phyloP scores from a whole-genome alignment of 805 yeast genomes.

The Pichia phayaonensis region DNA sequence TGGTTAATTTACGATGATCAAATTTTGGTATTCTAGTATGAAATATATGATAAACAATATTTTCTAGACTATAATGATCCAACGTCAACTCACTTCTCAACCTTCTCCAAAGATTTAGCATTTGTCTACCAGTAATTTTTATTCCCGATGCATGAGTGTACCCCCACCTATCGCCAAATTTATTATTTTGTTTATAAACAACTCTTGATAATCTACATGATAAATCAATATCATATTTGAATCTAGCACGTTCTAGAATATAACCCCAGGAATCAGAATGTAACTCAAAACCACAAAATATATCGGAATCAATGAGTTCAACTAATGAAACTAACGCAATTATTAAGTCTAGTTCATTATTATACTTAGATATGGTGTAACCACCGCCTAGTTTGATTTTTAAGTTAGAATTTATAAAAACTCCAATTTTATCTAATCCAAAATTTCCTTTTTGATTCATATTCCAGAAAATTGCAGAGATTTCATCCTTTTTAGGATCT shows the following conservation, averaged over 20 bases:
- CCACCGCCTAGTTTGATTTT: not conserved
- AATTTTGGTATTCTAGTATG: slow-evolving; percentile 65
- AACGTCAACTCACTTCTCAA: slow-evolving; percentile 56
- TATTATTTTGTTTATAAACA: slow-evolving; percentile 38
- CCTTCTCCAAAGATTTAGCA: slow-evolving; percentile 79
- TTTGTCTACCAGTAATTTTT: slow-evolving; percentile 69
- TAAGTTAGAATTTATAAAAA: slow-evolving; percentile 17
- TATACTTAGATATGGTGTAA: slow-evolving; percentile 34
- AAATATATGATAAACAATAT: slow-evolving; percentile 58
- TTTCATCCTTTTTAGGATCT: slow-evolving; percentile 55
- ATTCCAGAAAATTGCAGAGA: slow-evolving; percentile 57
- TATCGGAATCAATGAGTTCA: slow-evolving; percentile 73
- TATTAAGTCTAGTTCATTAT: slow-evolving; percentile 54
- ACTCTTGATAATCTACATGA: slow-evolving; percentile 58
- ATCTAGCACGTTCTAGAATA: slow-evolving; percentile 53
- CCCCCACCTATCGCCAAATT: slow-evolving; percentile 70
- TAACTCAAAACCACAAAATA: slow-evolving; percentile 78
- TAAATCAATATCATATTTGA: slow-evolving; percentile 42
- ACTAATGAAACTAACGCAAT: slow-evolving; percentile 47
- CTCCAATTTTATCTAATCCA: slow-evolving; percentile 32
- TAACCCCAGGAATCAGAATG: slow-evolving; percentile 88
- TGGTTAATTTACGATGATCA: slow-evolving; percentile 39
- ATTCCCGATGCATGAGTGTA: slow-evolving; percentile 68
- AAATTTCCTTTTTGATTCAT: slow-evolving; percentile 38
- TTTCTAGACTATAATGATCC: slow-evolving; percentile 67